A percentile compares a stretch with the other conserved stretches of the same genome.
phyloP scores from a whole-genome alignment of 169 alveolate genomes.

The Plasmodium reichenowi region DNA sequence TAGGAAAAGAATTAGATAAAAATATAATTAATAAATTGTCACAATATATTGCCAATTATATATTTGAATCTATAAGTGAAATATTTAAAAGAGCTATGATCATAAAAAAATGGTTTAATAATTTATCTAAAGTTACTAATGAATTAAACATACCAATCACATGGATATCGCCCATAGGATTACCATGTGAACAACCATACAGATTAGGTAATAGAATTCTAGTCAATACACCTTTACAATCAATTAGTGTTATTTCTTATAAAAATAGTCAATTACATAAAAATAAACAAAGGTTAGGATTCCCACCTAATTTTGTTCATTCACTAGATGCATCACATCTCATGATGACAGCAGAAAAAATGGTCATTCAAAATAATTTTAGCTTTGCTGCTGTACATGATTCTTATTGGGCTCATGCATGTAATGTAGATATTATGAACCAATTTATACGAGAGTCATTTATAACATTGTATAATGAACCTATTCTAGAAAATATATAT shows the following conservation, averaged over 20 bases:
- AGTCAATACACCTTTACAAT: constrained; percentile 90
- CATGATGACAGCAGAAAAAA: constrained; percentile 94
- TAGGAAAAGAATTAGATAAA: constrained; percentile 67
- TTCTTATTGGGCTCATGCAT: constrained; percentile 97
- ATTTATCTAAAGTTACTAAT: constrained; percentile 92
- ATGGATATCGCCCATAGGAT: constrained; percentile 96
- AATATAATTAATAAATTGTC: constrained; percentile 75
- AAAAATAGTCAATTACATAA: constrained; percentile 82
- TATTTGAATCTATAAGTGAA: constrained; percentile 94
- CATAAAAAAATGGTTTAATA: constrained; percentile 95
- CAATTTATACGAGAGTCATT: constrained; percentile 90
- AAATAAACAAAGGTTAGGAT: constrained; percentile 94
- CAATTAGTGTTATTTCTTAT: constrained; percentile 85
- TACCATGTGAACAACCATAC: constrained; percentile 97
- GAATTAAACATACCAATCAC: constrained; percentile 93
- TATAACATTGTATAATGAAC: constrained; percentile 90
- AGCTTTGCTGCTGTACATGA: constrained; percentile 98
- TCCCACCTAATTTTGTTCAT: constrained; percentile 98
- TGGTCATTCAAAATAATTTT: constrained; percentile 82
- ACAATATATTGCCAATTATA: constrained; percentile 90
- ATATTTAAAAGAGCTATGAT: constrained; percentile 94
- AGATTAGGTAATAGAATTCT: constrained; percentile 85
- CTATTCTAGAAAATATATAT: constrained; percentile 91
- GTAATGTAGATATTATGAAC: constrained; percentile 92
- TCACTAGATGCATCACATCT: constrained; percentile 97